These are phyloP conservation scores for Borovskyia barvae DNA, from an alignment of 208 protist genomes.

Conservation along the genomic window DNA sequence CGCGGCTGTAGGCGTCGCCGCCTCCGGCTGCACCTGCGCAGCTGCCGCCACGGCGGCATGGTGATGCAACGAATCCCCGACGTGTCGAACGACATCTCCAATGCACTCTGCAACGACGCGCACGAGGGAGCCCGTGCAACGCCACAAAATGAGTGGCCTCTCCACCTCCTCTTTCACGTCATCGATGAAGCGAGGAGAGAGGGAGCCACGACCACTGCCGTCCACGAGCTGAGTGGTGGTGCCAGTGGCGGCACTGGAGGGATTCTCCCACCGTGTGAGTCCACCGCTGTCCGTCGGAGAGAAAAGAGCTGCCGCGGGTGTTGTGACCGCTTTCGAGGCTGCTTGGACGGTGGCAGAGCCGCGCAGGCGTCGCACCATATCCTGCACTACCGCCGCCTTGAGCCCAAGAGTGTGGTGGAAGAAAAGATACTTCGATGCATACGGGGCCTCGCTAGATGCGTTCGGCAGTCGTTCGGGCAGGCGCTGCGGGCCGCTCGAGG, in stretches of 20 bases:
- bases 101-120: slow-evolving; percentile 70
- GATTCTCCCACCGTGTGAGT: background rate
- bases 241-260: background rate
- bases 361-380: slow-evolving; percentile 32
- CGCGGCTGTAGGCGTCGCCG: no score
- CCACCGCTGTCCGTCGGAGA: background rate
- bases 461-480: slow-evolving; percentile 70
- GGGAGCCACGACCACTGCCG: background rate
- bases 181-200: slow-evolving; percentile 10
- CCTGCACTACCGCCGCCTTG: slow-evolving; percentile 34
- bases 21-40: slow-evolving; percentile 27
- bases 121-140: slow-evolving; percentile 62
- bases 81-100: slow-evolving; percentile 72
- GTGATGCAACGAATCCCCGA: slow-evolving; percentile 55
- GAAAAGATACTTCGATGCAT: slow-evolving; percentile 80
- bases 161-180: slow-evolving; percentile 30
- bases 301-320: background rate
- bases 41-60: slow-evolving; percentile 65
- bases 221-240: background rate
- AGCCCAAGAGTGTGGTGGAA: slow-evolving; percentile 69
- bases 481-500: slow-evolving; percentile 37
- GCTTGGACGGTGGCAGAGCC: background rate
- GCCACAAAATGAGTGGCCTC: slow-evolving; percentile 63
- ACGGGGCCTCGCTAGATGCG: slow-evolving; percentile 52
- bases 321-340: background rate